Evolutionary conservation across 1,139 yeast genomes (phyloP).

Genomic region (Pichia sp.): DNA sequence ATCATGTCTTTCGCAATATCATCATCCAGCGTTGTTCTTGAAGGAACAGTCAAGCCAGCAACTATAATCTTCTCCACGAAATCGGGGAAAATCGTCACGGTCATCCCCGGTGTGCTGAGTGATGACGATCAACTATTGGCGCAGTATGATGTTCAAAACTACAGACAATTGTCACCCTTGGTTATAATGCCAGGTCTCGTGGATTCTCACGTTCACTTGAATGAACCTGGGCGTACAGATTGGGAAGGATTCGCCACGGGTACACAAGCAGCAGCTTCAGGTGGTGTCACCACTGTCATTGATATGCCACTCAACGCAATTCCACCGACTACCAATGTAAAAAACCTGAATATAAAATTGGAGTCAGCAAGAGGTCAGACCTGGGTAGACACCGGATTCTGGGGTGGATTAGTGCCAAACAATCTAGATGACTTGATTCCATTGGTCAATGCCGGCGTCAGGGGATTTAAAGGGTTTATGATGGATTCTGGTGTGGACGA

Average conservation of each 20-base stretch:
- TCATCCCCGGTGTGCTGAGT: constrained; percentile 33
- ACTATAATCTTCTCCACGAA: constrained; percentile 57
- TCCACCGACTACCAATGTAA: constrained; percentile 87
- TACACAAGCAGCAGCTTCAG: constrained; percentile 85
- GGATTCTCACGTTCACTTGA: constrained; percentile 88
- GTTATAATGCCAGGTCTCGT: constrained; percentile 84
- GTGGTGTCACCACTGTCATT: constrained; percentile 92
- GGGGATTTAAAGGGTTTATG: constrained; percentile 88
- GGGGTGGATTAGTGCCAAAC: constrained; percentile 91
- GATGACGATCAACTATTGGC: constrained; percentile 33
- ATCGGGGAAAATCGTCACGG: constrained; percentile 59
- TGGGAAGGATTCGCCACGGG: constrained; percentile 97
- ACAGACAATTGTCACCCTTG: constrained; percentile 54
- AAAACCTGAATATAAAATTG: constrained; percentile 65
- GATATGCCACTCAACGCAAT: constrained; percentile 97
- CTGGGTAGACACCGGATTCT: constrained; percentile 92
- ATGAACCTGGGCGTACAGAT: constrained; percentile 91
- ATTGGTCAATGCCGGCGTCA: constrained; percentile 72
- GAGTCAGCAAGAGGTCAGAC: constrained; percentile 74
- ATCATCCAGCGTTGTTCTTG: constrained; percentile 57
- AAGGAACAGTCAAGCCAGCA: constrained; percentile 48
- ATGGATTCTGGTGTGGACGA: constrained; percentile 93
- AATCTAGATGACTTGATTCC: constrained; percentile 67
- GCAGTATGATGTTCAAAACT: constrained; percentile 36
- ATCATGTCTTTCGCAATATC: constrained; percentile 65